Percentiles rank a stretch among this genome's conserved stretches.
Evolutionary conservation across 179 eudicot species (phyloP).

Genomic region (Amaranthus tricolor): DNA sequence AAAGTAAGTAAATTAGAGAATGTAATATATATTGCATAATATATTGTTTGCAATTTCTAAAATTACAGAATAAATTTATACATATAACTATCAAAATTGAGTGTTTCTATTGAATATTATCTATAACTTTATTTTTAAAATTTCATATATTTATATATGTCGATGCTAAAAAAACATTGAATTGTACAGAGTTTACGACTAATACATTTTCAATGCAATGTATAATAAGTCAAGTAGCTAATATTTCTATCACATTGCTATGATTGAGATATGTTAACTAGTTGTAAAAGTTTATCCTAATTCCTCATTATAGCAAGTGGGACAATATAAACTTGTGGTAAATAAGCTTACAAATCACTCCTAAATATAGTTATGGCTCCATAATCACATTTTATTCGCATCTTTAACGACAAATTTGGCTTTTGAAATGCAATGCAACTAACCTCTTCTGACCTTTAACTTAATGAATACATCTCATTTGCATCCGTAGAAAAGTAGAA

Average conservation of each 20-base stretch:
- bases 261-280: neutral
- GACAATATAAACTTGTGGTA: conserved; percentile 11
- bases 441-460: neutral
- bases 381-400: neutral
- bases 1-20: too few relatives aligned
- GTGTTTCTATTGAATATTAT: too few relatives aligned
- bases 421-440: neutral
- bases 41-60: too few relatives aligned
- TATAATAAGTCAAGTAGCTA: neutral
- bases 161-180: too few relatives aligned
- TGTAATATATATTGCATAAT: too few relatives aligned
- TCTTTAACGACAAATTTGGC: neutral
- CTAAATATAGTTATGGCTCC: neutral
- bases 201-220: neutral
- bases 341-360: conserved; percentile 7
- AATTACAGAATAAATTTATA: too few relatives aligned
- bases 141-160: too few relatives aligned
- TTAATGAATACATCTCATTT: too few relatives aligned
- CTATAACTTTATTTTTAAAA: too few relatives aligned
- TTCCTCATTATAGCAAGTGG: neutral
- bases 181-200: neutral
- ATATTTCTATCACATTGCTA: neutral
- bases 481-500: too few relatives aligned
- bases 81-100: too few relatives aligned
- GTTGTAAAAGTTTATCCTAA: neutral